Evolutionary conservation across 2,329 filamentous ascomycete genomes (phyloP), one percentile per base, ranked within the genome.

Genomic region (Triangularia setosa): DNA sequence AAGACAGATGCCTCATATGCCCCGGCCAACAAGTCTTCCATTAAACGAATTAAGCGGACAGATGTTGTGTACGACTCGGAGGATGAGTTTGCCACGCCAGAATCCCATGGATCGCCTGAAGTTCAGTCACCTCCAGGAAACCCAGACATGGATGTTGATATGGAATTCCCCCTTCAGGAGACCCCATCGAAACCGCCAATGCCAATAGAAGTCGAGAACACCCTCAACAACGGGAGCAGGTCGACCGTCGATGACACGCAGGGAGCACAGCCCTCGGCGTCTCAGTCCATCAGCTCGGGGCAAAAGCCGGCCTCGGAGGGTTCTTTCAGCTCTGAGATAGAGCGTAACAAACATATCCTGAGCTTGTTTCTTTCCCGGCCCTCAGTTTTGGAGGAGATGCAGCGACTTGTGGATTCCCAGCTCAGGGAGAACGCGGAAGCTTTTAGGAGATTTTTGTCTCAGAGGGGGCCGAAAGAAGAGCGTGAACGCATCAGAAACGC

Each of bases 31-130:
- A 70, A 61, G 64, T 68, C 65, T 27, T 67, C 65, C 9, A 71
- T 65, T 68, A 70, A 48, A 11, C 40, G 66, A 48, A 68, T 65
- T 7, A 68, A 67, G 58, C 68, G 59, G 55, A 64, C 63, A 27
- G 72, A 73, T 33, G 72, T 84, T 6, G 81, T 87, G 48, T 78
- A 82, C 60, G 84, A 87, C 68, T 87, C 84, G 0, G 84, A 87
- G 54, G 84, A 86, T 53, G 84, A 86, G 53, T 81, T 80, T 52
- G 69, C 81, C 5, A 79, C 79, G 4, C 78, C 81, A 12, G 76
- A 74, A 8, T 74, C 74, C 9, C 74, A 62, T 23, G 56, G 25
- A 30, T 54, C 62, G 11, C 44, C 33, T 54, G 40, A 67, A 35
- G 16, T 40, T 11, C n/a, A 48, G 54, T 57, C 55, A 24, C 30